Percentiles rank a stretch among this genome's conserved stretches.
phyloP scores from a whole-genome alignment of 345 rosid genomes.

The Eucalyptus caleyi region DNA sequence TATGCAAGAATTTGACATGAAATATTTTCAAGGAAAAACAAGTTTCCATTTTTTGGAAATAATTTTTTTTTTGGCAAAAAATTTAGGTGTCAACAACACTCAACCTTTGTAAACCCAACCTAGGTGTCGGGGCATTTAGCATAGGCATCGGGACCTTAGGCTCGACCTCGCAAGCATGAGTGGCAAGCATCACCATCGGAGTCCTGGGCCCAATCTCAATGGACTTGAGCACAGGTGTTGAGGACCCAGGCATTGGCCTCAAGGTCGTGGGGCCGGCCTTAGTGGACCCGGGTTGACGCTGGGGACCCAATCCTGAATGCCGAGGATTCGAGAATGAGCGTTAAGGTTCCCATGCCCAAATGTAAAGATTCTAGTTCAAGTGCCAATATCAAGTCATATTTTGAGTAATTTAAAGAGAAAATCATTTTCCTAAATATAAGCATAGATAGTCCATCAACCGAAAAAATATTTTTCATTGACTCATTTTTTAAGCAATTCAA shows the following conservation, averaged over 20 bases:
- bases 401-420: too few species aligned
- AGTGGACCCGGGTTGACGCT: fast-evolving
- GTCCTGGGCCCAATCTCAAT: background rate
- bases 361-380: background rate
- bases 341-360: background rate
- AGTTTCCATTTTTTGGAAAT: too few species aligned
- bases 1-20: too few species aligned
- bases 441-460: too few species aligned
- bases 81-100: background rate
- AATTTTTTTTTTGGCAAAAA: too few species aligned
- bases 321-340: background rate
- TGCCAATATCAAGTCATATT: too few species aligned
- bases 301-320: fast-evolving
- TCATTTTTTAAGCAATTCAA: too few species aligned
- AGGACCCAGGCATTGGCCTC: background rate
- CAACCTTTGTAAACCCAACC: background rate
- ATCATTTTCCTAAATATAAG: too few species aligned
- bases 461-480: too few species aligned
- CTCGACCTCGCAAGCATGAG: fast-evolving
- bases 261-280: background rate
- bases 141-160: fast-evolving
- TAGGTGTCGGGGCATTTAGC: background rate
- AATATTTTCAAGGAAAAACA: too few species aligned
- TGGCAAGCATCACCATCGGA: too few species aligned
- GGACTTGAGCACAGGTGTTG: background rate